Base-by-base conservation (phyloP, 768 basidiomycete genomes). In the Boletus tylopilopsis region DNA sequence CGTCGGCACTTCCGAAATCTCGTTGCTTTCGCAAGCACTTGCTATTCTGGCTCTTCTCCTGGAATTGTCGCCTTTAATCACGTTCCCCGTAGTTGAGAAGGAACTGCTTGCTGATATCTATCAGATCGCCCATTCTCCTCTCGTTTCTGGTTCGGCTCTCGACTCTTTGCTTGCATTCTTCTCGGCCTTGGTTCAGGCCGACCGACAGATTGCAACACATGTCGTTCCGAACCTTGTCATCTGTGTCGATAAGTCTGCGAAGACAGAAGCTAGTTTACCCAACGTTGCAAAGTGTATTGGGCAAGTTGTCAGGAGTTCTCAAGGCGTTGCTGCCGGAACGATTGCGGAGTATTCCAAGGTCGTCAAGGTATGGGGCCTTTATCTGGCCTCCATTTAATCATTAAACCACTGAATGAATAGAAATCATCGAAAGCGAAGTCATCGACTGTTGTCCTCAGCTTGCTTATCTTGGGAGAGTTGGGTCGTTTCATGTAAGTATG, bases 401-500 rank as follows among this genome's bases (percentile, higher is more conserved):
- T 45, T 13, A 32, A 53, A 61, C 50, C 34, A 32, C 44, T 29
- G 18, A 24, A 36, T 18, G 21, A 42, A 39, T 54, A 80, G 76
- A 73, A 74, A 42, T 64, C 71, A 0, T 79, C 84, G 9, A 87
- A 85, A 64, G 78, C 84, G 7, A 81, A 81, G 55, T 69, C 87
- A 16, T 75, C 81, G 1, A 74, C 84, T 34, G 76, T 91, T 7
- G 84, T 92, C 27, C 78, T 99, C 21, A 89, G 91, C 57, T 74
- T 98, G 47, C 74, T 96, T 13, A 86, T 92, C 34, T 75, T 98
- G 42, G 96, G 96, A 40, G 96, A 98, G 67, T 77, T 98, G 34
- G 96, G 95, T 27, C 85, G 94, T 29, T 85, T 84, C 60, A 84
- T 90, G 94, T 96, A 50, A 72, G 33, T 49, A 3, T 12, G 12